Conservation (phyloP, 2,329 filamentous ascomycete genomes). For the Phialemoniopsis sp. region DNA sequence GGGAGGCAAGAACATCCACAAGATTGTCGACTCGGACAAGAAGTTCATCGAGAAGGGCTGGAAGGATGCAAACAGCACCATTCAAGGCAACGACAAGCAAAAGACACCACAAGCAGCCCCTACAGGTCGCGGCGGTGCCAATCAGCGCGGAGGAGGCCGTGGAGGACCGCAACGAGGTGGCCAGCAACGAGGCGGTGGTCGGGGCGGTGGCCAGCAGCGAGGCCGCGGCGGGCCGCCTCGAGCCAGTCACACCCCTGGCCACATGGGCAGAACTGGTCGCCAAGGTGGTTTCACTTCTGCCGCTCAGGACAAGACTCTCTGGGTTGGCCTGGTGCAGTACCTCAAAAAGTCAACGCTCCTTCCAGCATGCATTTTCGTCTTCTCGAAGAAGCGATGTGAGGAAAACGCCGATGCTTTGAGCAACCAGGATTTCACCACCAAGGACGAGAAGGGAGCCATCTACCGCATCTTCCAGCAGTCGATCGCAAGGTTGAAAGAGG, state of each 20-base stretch:
- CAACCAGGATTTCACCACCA: slow-evolving; percentile 92
- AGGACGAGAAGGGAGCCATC: slow-evolving; percentile 90
- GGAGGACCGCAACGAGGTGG: slow-evolving; percentile 44
- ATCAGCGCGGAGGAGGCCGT: slow-evolving; percentile 30
- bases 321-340: slow-evolving; percentile 93
- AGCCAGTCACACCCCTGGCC: slow-evolving; percentile 64
- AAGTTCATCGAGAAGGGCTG: slow-evolving; percentile 88
- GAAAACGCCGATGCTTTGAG: slow-evolving; percentile 94
- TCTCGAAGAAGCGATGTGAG: slow-evolving; percentile 96
- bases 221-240: slow-evolving; percentile 54
- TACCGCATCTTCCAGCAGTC: slow-evolving; percentile 98
- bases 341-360: slow-evolving; percentile 82
- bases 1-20: slow-evolving; percentile 88
- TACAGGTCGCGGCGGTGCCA: slow-evolving; percentile 25
- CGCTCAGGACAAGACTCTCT: slow-evolving; percentile 92
- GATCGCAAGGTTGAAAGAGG: slow-evolving; percentile 82
- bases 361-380: slow-evolving; percentile 95
- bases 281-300: slow-evolving; percentile 83
- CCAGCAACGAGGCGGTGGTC: slow-evolving; percentile 44
- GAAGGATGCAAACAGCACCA: slow-evolving; percentile 84
- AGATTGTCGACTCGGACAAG: slow-evolving; percentile 92
- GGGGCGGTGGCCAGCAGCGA: slow-evolving; percentile 38
- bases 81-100: slow-evolving; percentile 77
- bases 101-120: slow-evolving; percentile 41
- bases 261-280: slow-evolving; percentile 85